Evolutionary conservation across 2,329 filamentous ascomycete genomes (phyloP), one percentile per base, ranked within the genome.

Genomic region (Arthroderma sp.): DNA sequence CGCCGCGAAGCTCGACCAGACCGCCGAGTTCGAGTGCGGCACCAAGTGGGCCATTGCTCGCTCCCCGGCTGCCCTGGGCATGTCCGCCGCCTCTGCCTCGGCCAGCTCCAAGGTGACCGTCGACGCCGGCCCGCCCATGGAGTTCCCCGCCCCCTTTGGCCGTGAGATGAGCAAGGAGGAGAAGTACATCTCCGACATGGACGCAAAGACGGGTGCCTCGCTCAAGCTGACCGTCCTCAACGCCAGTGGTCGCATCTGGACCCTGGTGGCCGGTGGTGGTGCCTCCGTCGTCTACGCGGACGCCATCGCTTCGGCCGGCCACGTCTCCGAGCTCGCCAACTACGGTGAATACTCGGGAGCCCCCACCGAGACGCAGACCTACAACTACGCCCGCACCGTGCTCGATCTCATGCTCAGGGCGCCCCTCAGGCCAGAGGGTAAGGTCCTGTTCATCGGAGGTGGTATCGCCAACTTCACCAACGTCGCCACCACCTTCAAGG

Each of bases 401-500:
- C 81, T 98, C 62, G 93, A 98, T 74, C 84, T 98, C 63, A 95
- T 98, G 88, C 87, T 98, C 66, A 88, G 93, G 66, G 86, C 91
- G 57, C 91, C 93, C 59, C 75, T 83, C 71, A 80, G 83, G 74
- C 82, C 88, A 61, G 86, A 96, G 70, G 93, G 93, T 80, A 98
- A 97, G 83, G 89, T 98, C 56, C 86, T 98, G 64, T 98, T 98
- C 83, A 97, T 98, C 66, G 93, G 93, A 75, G 93, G 93, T 79
- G 93, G 93, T 82, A 98, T 98, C 82, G 93, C 93, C 81, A 98
- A 98, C 86, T 98, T 98, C 81, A 98, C 93, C 81, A 98, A 97
- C 78, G 93, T 98, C 57, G 93, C 93, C 61, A 93, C 87, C 67
- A 98, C 93, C 63, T 98, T 98, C 87, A 98, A 98, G 84, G 93